phyloP scores from a whole-genome alignment of 2,329 filamentous ascomycete genomes.

The Fusarium coffeatum region DNA sequence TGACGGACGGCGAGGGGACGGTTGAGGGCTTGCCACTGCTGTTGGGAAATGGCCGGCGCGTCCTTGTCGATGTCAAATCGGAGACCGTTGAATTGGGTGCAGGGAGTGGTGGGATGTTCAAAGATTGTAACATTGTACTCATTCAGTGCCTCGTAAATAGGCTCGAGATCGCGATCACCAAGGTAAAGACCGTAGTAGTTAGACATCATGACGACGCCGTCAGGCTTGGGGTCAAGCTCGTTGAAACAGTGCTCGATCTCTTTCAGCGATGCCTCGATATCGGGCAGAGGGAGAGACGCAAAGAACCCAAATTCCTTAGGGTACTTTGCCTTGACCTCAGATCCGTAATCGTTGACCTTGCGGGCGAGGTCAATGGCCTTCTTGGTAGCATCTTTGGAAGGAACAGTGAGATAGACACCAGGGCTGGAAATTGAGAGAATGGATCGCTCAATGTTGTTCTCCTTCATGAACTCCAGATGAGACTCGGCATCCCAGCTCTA shows the following conservation, averaged over 20 bases:
- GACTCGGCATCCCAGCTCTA: constrained; percentile 16
- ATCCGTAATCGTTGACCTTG: constrained; percentile 1
- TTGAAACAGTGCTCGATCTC: constrained; percentile 1
- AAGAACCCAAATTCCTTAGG: constrained; percentile 21
- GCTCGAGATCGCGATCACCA: constrained; percentile 11
- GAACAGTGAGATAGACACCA: constrained; percentile 16
- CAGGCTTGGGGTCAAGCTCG: constrained; percentile 4
- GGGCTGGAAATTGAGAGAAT: constrained; percentile 18
- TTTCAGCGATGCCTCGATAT: constrained; percentile 12
- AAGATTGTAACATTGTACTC: constrained; percentile 23
- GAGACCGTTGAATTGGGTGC: constrained; percentile 15
- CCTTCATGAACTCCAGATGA: constrained; percentile 20
- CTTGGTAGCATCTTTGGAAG: not conserved
- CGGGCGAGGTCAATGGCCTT: constrained; percentile 5
- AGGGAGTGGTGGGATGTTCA: constrained; percentile 19
- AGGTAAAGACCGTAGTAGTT: constrained; percentile 25
- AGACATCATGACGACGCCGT: constrained; percentile 22
- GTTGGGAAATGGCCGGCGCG: not conserved
- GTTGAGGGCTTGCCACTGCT: constrained; percentile 26
- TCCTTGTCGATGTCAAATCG: constrained; percentile 4
- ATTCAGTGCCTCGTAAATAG: not conserved
- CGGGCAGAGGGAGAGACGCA: constrained; percentile 1
- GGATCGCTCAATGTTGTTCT: constrained; percentile 11
- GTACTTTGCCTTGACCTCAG: constrained; percentile 10
- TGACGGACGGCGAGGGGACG: constrained; percentile 14